phyloP scores from a whole-genome alignment of 495 filamentous ascomycete genomes.

The Penicillium bialowiezense region DNA sequence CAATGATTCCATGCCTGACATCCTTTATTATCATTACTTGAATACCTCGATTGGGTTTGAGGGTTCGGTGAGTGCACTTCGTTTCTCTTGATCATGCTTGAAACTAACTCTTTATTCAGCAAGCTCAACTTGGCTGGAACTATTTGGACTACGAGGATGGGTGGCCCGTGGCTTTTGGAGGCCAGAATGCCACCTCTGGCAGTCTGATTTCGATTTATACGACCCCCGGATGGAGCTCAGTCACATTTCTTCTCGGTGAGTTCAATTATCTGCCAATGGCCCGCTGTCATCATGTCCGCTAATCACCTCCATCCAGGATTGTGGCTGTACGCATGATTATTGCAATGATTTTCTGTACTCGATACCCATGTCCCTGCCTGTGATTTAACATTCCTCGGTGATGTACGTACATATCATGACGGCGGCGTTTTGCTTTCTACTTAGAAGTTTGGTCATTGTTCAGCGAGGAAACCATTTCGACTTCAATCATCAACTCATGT shows the following conservation, averaged over 20 bases:
- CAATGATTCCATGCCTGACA: constrained; percentile 30
- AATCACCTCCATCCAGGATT: constrained; percentile 8
- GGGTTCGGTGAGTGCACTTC: constrained; percentile 26
- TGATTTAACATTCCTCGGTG: neutral
- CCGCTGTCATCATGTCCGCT: neutral
- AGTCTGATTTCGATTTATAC: neutral
- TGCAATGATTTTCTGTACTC: neutral
- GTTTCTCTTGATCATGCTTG: neutral
- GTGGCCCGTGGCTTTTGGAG: constrained; percentile 35
- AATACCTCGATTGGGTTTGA: constrained; percentile 42
- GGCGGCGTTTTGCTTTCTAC: constrained; percentile 3
- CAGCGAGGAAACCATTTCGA: too few relatives aligned
- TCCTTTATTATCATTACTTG: constrained; percentile 50
- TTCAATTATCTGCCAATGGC: neutral
- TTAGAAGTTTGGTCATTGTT: too few relatives aligned
- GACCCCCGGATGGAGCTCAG: constrained; percentile 7
- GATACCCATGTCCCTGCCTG: neutral
- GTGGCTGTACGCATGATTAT: constrained; percentile 22
- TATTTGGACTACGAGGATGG: constrained; percentile 41
- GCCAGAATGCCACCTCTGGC: neutral
- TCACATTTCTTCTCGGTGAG: constrained; percentile 12
- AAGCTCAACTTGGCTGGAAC: constrained; percentile 46
- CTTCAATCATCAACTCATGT: neutral
- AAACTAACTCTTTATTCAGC: constrained; percentile 20
- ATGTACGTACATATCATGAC: constrained; percentile 12